A percentile compares a stretch with the other conserved stretches of the same genome.
Conservation (phyloP, 208 protist genomes). For the Crithidia expoeki region DNA sequence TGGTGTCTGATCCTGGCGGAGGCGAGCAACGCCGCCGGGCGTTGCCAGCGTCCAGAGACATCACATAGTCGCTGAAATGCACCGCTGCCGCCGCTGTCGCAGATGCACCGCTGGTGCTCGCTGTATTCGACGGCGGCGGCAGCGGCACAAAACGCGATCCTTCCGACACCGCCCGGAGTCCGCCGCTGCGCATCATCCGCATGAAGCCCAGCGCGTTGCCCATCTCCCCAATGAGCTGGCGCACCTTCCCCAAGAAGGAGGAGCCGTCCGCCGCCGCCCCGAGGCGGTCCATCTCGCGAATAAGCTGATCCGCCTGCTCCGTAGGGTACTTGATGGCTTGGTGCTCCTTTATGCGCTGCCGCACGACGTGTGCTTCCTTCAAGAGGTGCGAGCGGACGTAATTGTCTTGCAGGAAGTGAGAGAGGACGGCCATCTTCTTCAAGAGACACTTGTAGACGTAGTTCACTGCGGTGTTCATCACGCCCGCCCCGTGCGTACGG, state of each 20-base stretch:
- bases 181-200: conserved; percentile 93
- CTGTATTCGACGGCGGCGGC: conserved; percentile 24
- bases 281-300: conserved; percentile 93
- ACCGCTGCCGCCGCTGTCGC: conserved; percentile 13
- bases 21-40: neutral
- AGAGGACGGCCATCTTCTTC: conserved; percentile 94
- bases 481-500: conserved; percentile 96
- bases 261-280: conserved; percentile 77
- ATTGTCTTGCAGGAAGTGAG: conserved; percentile 97
- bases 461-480: conserved; percentile 98
- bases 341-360: conserved; percentile 63
- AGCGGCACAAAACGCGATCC: conserved; percentile 92
- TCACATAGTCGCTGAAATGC: neutral
- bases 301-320: conserved; percentile 90
- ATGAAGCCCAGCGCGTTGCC: conserved; percentile 98
- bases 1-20: neutral
- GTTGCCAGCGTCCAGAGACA: neutral
- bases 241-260: conserved; percentile 94
- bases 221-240: conserved; percentile 96
- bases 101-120: neutral
- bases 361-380: conserved; percentile 73
- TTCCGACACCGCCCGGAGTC: conserved; percentile 87
- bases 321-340: conserved; percentile 84
- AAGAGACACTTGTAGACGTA: conserved; percentile 96
- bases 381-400: conserved; percentile 93